Evolutionary conservation across 2,329 filamentous ascomycete species (phyloP).

Genomic region (Beauveria medogensis): DNA sequence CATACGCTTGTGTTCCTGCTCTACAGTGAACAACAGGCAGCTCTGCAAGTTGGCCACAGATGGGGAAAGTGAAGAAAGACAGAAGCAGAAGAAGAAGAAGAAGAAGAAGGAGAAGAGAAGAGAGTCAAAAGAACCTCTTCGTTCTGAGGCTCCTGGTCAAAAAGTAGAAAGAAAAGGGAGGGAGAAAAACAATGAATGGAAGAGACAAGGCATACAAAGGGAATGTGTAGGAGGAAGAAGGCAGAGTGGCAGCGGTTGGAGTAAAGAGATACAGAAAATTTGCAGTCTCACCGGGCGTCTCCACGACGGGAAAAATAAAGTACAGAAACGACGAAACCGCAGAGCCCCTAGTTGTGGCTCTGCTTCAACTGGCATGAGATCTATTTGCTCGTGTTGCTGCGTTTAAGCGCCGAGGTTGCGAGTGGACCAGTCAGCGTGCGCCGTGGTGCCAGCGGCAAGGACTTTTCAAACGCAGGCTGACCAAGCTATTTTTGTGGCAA

Average conservation of each 20-base stretch:
- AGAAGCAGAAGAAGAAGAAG: background rate
- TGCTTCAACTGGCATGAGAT: background rate
- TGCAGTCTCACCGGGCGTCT: background rate
- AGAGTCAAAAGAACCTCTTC: background rate
- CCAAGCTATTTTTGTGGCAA: slow-evolving; percentile 3
- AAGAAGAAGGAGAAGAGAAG: background rate
- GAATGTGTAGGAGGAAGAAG: slow-evolving; percentile 5
- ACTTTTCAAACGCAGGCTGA: slow-evolving; percentile 4
- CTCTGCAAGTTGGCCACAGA: background rate
- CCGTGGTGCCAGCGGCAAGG: background rate
- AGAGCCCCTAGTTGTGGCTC: slow-evolving; percentile 2
- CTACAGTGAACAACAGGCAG: slow-evolving; percentile 11
- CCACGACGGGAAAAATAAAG: background rate
- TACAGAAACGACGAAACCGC: background rate
- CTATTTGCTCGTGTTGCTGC: slow-evolving; percentile 10
- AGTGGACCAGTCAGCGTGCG: slow-evolving; percentile 5
- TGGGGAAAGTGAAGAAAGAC: background rate
- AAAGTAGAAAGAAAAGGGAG: background rate
- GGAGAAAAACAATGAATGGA: background rate
- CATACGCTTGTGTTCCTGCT: slow-evolving; percentile 10
- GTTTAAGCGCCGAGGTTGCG: slow-evolving; percentile 2
- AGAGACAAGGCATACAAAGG: background rate
- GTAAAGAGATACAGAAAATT: background rate
- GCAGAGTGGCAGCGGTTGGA: slow-evolving; percentile 17
- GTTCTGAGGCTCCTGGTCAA: background rate